Conservation (phyloP, 495 filamentous ascomycete genomes). For the Penicillium alfredii region DNA sequence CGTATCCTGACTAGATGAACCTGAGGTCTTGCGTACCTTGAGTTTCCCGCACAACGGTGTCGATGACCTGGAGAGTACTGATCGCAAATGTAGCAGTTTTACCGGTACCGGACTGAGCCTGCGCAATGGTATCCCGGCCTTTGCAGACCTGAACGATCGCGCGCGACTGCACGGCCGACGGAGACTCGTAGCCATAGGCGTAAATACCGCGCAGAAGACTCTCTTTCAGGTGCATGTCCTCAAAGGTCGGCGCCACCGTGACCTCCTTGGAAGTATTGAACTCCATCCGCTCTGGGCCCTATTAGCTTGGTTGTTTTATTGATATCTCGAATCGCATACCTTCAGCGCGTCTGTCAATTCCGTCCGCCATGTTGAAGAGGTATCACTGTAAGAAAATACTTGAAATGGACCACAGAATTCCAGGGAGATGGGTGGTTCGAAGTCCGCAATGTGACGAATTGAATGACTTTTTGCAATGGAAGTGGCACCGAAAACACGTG, state of each 20-base stretch:
- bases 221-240: constrained; percentile 87
- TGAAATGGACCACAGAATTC: neutral
- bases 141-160: constrained; percentile 99
- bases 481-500: constrained; percentile 32
- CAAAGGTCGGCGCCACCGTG: constrained; percentile 68
- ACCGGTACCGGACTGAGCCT: constrained; percentile 98
- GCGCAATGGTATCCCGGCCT: constrained; percentile 95
- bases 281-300: constrained; percentile 75
- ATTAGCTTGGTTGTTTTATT: constrained; percentile 21
- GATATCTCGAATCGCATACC: constrained; percentile 30
- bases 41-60: constrained; percentile 74
- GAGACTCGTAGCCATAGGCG: constrained; percentile 96
- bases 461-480: constrained; percentile 26
- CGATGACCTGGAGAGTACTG: constrained; percentile 91
- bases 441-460: no score
- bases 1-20: neutral
- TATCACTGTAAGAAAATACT: constrained; percentile 2
- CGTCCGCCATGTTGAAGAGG: constrained; percentile 70
- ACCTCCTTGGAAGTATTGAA: constrained; percentile 98
- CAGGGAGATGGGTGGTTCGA: no score
- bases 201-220: constrained; percentile 96
- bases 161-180: constrained; percentile 92
- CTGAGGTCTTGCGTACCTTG: constrained; percentile 48
- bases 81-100: constrained; percentile 99
- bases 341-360: constrained; percentile 89